Evolutionary conservation across 768 basidiomycete species (phyloP).

Genomic region (Trametes sanguinea): DNA sequence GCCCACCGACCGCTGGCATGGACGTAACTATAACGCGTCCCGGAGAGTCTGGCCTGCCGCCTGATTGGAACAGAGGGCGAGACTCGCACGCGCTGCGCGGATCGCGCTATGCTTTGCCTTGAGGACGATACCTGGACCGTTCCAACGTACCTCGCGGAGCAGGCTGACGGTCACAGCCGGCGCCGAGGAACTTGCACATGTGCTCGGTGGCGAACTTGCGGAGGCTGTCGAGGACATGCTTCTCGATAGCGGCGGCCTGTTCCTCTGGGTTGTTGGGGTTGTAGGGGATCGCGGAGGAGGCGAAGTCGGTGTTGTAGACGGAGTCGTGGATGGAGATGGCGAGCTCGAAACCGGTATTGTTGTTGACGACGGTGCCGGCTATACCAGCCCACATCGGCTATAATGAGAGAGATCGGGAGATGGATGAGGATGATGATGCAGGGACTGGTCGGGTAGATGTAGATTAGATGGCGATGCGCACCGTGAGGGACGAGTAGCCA

Average conservation of each 20-base stretch:
- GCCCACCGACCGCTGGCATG: not conserved
- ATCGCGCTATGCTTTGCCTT: not conserved
- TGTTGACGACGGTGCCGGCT: constrained; percentile 61
- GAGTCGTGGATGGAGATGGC: constrained; percentile 83
- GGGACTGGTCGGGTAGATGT: constrained; percentile 17
- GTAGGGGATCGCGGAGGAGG: constrained; percentile 58
- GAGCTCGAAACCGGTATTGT: constrained; percentile 64
- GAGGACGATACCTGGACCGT: not conserved
- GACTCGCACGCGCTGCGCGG: not conserved
- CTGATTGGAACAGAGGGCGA: not conserved
- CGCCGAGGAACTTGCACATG: constrained; percentile 84
- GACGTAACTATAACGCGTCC: constrained; percentile 9
- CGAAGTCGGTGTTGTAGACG: constrained; percentile 80
- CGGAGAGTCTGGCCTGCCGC: constrained; percentile 1
- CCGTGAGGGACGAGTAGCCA: constrained; percentile 65
- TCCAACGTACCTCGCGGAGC: constrained; percentile 59
- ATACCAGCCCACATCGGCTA: constrained; percentile 91
- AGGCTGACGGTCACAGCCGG: constrained; percentile 73
- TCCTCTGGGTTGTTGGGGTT: constrained; percentile 50
- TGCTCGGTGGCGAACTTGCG: constrained; percentile 75
- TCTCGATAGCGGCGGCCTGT: constrained; percentile 63
- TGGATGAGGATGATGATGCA: constrained; percentile 9
- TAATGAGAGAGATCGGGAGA: constrained; percentile 14
- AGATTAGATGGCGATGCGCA: constrained; percentile 40
- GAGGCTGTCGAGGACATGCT: constrained; percentile 61